These are phyloP conservation scores for Coleophoma crateriformis DNA, from an alignment of 2,329 filamentous ascomycete genomes.

Conservation along the genomic window DNA sequence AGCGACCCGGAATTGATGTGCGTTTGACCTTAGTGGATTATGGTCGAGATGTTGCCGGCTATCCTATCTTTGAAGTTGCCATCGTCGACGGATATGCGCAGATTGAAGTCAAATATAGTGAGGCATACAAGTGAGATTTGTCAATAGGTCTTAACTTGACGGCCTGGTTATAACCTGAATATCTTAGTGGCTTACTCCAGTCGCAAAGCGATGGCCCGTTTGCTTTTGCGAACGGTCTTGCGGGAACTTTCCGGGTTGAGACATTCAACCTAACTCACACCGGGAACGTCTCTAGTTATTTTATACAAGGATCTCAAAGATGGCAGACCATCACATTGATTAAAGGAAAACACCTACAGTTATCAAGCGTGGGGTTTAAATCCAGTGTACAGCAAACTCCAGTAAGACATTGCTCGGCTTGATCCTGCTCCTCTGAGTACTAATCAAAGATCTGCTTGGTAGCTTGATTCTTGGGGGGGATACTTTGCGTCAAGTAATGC, in stretches of 20 bases:
- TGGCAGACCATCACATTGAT: slow-evolving; percentile 33
- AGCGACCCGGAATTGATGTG: too few relatives aligned
- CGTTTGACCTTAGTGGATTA: slow-evolving; percentile 21
- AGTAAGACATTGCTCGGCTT: too few relatives aligned
- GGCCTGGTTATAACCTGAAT: too few relatives aligned
- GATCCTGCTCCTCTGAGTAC: too few relatives aligned
- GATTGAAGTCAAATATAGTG: slow-evolving; percentile 30
- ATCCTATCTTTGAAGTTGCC: slow-evolving; percentile 25
- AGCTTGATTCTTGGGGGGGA: too few relatives aligned
- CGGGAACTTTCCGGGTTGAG: slow-evolving; percentile 31
- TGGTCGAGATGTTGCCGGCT: slow-evolving; percentile 26
- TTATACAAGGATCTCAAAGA: slow-evolving; percentile 34
- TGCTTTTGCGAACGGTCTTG: slow-evolving; percentile 10
- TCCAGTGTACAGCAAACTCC: not conserved
- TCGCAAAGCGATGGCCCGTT: slow-evolving; percentile 27
- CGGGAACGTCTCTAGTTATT: slow-evolving; percentile 25
- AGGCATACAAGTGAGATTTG: slow-evolving; percentile 13
- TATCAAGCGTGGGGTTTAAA: slow-evolving; percentile 27
- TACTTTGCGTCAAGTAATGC: slow-evolving; percentile 24
- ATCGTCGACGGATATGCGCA: slow-evolving; percentile 14
- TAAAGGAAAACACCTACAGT: slow-evolving; percentile 25
- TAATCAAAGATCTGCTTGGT: too few relatives aligned
- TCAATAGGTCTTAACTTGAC: too few relatives aligned
- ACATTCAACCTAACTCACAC: slow-evolving; percentile 29
- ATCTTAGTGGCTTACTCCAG: slow-evolving; percentile 16